Evolutionary conservation across 2,329 filamentous ascomycete genomes (phyloP).

Genomic region (Aureobasidium zeae): DNA sequence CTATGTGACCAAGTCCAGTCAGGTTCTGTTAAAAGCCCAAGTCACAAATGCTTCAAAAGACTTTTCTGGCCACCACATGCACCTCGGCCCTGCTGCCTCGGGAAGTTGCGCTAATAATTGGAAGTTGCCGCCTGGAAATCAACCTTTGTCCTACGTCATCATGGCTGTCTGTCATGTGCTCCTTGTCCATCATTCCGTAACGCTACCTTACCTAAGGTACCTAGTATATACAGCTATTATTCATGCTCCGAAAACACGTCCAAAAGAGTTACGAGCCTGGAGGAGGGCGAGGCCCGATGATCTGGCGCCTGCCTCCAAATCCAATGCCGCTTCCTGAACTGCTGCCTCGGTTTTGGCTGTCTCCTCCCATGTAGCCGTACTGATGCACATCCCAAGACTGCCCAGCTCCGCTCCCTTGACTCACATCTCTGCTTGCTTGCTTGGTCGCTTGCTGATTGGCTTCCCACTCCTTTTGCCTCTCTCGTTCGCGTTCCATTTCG

Average conservation of each 20-base stretch:
- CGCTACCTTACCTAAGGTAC: too few relatives aligned
- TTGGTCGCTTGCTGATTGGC: constrained; percentile 59
- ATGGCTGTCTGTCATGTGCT: background rate
- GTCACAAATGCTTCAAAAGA: too few relatives aligned
- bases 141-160: background rate
- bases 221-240: constrained; percentile 4
- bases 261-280: constrained; percentile 4
- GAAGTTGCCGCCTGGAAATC: too few relatives aligned
- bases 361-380: constrained; percentile 68
- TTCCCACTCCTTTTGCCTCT: constrained; percentile 73
- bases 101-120: too few relatives aligned
- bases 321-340: constrained; percentile 49
- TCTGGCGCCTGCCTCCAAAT: constrained; percentile 63
- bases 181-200: too few relatives aligned
- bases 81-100: too few relatives aligned
- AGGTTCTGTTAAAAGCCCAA: too few relatives aligned
- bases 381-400: constrained; percentile 68
- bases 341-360: constrained; percentile 59
- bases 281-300: constrained; percentile 66
- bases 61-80: too few relatives aligned
- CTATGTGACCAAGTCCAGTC: too few relatives aligned
- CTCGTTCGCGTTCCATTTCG: constrained; percentile 71
- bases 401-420: constrained; percentile 58
- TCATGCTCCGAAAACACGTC: too few relatives aligned
- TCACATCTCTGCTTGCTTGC: constrained; percentile 43